Conservation (phyloP, 441 rosid genomes). For the Sinapis alba region DNA sequence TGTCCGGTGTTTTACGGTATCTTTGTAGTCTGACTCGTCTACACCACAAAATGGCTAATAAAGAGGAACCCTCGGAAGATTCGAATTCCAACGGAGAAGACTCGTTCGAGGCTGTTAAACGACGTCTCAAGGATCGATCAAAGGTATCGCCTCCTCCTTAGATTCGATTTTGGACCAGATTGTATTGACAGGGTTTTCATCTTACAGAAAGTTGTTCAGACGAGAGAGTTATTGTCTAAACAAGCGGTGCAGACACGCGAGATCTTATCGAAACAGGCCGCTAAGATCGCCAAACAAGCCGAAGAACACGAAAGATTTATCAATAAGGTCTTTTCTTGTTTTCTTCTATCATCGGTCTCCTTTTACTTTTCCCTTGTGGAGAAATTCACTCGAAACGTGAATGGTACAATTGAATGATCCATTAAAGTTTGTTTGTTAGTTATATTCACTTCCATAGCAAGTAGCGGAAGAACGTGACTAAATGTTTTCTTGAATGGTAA, state of each 20-base stretch:
- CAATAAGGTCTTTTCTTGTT: slow-evolving; percentile 53
- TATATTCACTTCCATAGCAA: no score
- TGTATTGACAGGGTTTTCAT: neutral
- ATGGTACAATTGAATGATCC: neutral
- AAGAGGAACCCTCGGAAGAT: slow-evolving; percentile 57
- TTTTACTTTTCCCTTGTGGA: neutral
- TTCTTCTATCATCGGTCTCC: neutral
- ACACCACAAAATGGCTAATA: slow-evolving; percentile 44
- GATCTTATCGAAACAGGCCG: slow-evolving; percentile 87
- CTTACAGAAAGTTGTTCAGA: slow-evolving; percentile 72
- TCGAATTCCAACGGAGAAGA: slow-evolving; percentile 41
- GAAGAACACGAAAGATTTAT: slow-evolving; percentile 90
- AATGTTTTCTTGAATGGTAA: neutral
- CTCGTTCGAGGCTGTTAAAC: slow-evolving; percentile 45
- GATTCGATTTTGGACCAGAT: slow-evolving; percentile 2
- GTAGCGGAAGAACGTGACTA: no score
- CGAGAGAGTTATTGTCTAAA: slow-evolving; percentile 80
- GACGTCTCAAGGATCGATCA: slow-evolving; percentile 67
- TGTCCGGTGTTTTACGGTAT: neutral
- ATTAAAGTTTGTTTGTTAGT: neutral
- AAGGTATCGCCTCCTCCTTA: slow-evolving; percentile 46
- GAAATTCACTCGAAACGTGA: neutral
- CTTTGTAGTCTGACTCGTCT: neutral
- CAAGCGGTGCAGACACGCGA: slow-evolving; percentile 79
- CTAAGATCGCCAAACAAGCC: slow-evolving; percentile 92